A percentile compares a stretch with the other conserved stretches of the same genome.
Conservation (phyloP, 2,329 filamentous ascomycete species). For the Aureobasidium mangrovei region DNA sequence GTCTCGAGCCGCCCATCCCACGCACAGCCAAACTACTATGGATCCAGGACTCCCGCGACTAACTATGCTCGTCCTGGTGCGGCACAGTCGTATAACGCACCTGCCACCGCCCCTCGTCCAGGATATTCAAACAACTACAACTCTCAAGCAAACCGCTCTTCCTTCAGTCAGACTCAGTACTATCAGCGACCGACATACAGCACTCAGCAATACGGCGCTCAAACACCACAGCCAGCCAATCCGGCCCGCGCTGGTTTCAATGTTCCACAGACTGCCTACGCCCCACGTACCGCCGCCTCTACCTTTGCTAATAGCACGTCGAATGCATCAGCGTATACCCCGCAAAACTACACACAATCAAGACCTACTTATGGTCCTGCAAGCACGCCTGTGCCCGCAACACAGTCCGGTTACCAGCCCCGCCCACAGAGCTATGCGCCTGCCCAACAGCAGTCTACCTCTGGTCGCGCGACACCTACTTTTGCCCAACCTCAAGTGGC, state of each 20-base stretch:
- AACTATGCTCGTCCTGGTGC: conserved; percentile 19
- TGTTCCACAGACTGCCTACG: conserved; percentile 6
- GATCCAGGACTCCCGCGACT: conserved; percentile 20
- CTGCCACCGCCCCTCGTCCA: conserved; percentile 8
- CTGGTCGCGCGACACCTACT: conserved; percentile 23
- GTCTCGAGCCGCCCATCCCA: conserved; percentile 4
- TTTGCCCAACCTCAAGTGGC: conserved; percentile 23
- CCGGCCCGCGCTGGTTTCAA: conserved; percentile 2
- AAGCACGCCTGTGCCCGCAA: background rate
- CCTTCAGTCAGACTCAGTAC: conserved; percentile 7
- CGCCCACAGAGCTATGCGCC: background rate
- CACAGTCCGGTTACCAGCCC: background rate
- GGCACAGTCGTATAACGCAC: conserved; percentile 1
- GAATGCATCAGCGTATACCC: background rate
- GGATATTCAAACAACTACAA: conserved; percentile 7
- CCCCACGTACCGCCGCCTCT: conserved; percentile 15
- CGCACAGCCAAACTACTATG: conserved; percentile 7
- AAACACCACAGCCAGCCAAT: conserved; percentile 6
- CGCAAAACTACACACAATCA: conserved; percentile 10
- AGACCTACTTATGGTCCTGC: conserved; percentile 7
- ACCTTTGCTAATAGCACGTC: conserved; percentile 14
- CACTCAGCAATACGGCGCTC: background rate
- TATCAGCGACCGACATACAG: conserved; percentile 5
- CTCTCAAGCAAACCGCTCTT: background rate
- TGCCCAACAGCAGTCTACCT: conserved; percentile 20